Evolutionary conservation across 2,329 filamentous ascomycete species (phyloP), one percentile per base, ranked within the genome.

Genomic region (Dactylellina sp.): DNA sequence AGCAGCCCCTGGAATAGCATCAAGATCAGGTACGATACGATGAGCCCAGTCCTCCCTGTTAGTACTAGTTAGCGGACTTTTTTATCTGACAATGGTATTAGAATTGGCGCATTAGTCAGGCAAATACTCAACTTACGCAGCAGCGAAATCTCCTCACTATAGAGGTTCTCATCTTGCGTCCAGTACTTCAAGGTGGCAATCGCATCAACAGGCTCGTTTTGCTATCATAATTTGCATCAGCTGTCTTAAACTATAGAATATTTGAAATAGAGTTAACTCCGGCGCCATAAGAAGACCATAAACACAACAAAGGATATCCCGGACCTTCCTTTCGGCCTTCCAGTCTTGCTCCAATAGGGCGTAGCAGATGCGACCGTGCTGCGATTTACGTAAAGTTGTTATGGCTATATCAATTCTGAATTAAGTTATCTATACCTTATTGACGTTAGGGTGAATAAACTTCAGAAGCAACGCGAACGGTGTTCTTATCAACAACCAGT

Each of bases 281-380:
- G 75, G 63, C 2, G 64, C 57, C 64, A 76, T 78, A 0, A 78
- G 57, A 11, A 78, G 59, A 7, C 75, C 77, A 28, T 75, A 77
- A 9, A 78, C 46, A 12, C 77, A 76, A 42, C 77, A 75, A 20
- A 78, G 47, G 25, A 78, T 75, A 46, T 77, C 59, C 52, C 75
- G 65, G 12, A 77, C 60, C 12, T 71, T 75, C 11, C 61, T 71
- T 9, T 64, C 63, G 9, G 77, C 71, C 35, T 56, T 77, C 77
- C 77, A 78, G 42, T 76, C 76, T 9, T 76, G 64, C 25, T 75
- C 66, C 39, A 78, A 71, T 14, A 78, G 76, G 3, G 75, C 66
- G 42, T 78, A 77, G 32, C 77, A 78, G 0, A 78, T 70, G 7
- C 77, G 49, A 2, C 77, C 77, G 44, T 78, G 77, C 76, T 78